phyloP scores from a whole-genome alignment of 768 basidiomycete species.

The Lactarius deliciosus region DNA sequence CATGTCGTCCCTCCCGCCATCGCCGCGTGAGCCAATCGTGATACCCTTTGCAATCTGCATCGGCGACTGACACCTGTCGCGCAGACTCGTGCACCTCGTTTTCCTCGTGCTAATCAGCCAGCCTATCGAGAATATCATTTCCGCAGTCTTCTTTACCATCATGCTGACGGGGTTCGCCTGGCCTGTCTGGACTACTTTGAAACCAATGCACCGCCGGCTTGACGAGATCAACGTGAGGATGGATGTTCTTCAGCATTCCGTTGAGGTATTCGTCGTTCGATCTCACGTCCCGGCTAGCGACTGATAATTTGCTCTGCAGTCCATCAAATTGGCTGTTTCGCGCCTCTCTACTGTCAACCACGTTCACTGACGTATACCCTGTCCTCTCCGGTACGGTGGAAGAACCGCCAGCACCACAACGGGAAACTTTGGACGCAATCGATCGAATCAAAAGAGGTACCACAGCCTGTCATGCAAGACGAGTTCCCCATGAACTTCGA shows the following conservation, averaged over 20 bases:
- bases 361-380: background rate
- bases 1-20: background rate
- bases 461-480: background rate
- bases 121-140: background rate
- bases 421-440: background rate
- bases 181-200: constrained; percentile 9
- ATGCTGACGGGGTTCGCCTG: constrained; percentile 11
- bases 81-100: constrained; percentile 1
- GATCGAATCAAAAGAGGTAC: too few species aligned
- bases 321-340: background rate
- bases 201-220: constrained; percentile 1
- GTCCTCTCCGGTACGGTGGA: background rate
- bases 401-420: background rate
- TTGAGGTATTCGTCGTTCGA: background rate
- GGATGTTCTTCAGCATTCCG: constrained; percentile 10
- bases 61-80: background rate
- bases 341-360: background rate
- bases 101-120: constrained; percentile 3
- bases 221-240: background rate
- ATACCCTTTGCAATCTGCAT: background rate
- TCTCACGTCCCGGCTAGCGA: background rate
- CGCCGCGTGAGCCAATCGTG: constrained; percentile 10
- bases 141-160: constrained; percentile 4
- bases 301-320: constrained; percentile 3
- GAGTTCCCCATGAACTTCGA: background rate